These are phyloP conservation scores for Leccinum pallidistipes DNA, from an alignment of 1,284 basidiomycete genomes.

Conservation along the genomic window DNA sequence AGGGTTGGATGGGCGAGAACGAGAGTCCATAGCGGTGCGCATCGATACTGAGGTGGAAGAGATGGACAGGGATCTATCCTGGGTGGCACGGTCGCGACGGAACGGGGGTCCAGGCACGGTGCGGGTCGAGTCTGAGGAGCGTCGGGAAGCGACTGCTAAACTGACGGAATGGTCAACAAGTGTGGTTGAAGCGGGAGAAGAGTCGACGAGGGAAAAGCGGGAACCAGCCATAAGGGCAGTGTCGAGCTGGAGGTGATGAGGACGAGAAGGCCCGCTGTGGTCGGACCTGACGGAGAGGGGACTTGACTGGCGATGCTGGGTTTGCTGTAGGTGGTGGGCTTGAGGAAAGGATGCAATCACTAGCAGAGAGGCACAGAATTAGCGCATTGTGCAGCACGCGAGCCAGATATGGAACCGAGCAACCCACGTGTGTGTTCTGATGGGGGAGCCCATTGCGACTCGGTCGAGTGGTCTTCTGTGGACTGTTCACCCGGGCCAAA, in stretches of 20 bases:
- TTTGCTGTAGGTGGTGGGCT: conserved; percentile 22
- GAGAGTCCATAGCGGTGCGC: conserved; percentile 37
- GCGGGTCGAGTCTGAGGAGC: conserved; percentile 57
- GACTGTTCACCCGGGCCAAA: conserved; percentile 45
- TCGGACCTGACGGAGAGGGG: conserved; percentile 36
- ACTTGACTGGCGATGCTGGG: conserved; percentile 36
- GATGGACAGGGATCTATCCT: conserved; percentile 76
- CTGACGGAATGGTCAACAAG: conserved; percentile 44
- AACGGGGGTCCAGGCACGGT: conserved; percentile 44
- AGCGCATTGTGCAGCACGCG: conserved; percentile 30
- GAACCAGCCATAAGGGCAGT: conserved; percentile 39
- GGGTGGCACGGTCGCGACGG: conserved; percentile 55
- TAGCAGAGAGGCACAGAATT: conserved; percentile 27
- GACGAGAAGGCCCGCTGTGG: conserved; percentile 33
- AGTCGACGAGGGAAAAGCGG: conserved; percentile 42
- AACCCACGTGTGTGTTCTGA: conserved; percentile 39
- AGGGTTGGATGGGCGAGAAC: conserved; percentile 41
- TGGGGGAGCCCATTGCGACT: conserved; percentile 58
- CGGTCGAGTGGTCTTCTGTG: conserved; percentile 49
- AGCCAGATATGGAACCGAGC: conserved; percentile 30
- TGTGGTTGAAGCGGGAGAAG: conserved; percentile 57
- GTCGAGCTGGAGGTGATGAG: conserved; percentile 49
- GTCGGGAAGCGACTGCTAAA: conserved; percentile 36
- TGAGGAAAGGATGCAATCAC: conserved; percentile 30
- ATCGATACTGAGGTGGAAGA: conserved; percentile 55